phyloP scores from a whole-genome alignment of 805 yeast genomes.

The Diddensiella caesifluorescens region DNA sequence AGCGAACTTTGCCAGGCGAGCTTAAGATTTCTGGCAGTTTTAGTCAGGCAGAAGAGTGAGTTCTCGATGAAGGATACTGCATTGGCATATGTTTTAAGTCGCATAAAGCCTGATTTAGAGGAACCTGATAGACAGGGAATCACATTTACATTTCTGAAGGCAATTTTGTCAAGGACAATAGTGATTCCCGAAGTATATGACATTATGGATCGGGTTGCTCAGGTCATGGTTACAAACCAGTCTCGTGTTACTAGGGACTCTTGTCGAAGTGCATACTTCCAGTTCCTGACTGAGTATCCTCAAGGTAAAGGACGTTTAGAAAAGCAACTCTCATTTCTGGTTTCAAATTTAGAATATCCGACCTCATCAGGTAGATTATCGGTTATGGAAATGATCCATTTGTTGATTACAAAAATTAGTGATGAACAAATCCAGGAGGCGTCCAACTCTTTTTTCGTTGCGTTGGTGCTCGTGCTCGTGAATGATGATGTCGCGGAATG shows the following conservation, averaged over 20 bases:
- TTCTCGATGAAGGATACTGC: constrained; percentile 65
- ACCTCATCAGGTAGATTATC: constrained; percentile 83
- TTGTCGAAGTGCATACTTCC: constrained; percentile 76
- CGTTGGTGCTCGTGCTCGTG: constrained; percentile 68
- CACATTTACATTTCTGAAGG: constrained; percentile 76
- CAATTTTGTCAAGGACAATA: constrained; percentile 68
- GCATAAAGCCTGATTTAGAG: constrained; percentile 79
- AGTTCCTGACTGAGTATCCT: constrained; percentile 88
- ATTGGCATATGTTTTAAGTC: constrained; percentile 62
- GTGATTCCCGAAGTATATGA: constrained; percentile 88
- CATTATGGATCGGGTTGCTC: constrained; percentile 71
- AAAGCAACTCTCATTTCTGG: constrained; percentile 74
- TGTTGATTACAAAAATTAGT: constrained; percentile 62
- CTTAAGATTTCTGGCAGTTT: constrained; percentile 64
- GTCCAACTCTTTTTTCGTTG: constrained; percentile 69
- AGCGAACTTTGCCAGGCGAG: constrained; percentile 76
- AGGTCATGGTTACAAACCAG: constrained; percentile 86
- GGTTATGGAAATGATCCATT: constrained; percentile 78
- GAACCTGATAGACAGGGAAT: constrained; percentile 86
- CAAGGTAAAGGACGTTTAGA: constrained; percentile 83
- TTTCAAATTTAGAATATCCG: constrained; percentile 76
- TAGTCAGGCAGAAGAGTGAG: constrained; percentile 64
- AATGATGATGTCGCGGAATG: constrained; percentile 76
- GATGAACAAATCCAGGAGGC: constrained; percentile 40
- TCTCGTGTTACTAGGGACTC: constrained; percentile 75